These are phyloP conservation scores for Pseudogymnoascus sp. DNA, from an alignment of 2,329 filamentous ascomycete species.

Conservation along the genomic window DNA sequence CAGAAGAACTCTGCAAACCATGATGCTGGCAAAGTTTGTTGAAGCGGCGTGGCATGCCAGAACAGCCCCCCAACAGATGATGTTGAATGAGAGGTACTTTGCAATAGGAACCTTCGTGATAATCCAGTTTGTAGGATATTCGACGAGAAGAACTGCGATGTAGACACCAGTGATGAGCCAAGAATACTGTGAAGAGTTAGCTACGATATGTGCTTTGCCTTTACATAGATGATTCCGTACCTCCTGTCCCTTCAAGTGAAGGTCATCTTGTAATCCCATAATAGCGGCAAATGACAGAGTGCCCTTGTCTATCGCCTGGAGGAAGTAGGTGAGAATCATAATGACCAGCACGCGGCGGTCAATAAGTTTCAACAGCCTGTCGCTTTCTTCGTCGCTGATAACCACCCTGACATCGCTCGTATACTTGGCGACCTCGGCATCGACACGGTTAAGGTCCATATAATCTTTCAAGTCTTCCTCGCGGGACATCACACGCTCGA, in stretches of 20 bases:
- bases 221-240: conserved; percentile 11
- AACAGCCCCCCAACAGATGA: conserved; percentile 49
- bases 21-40: conserved; percentile 49
- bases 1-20: conserved; percentile 56
- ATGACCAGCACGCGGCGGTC: conserved; percentile 58
- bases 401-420: conserved; percentile 45
- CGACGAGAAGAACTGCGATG: conserved; percentile 38
- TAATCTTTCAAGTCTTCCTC: conserved; percentile 41
- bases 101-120: conserved; percentile 47
- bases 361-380: conserved; percentile 53
- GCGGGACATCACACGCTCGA: conserved; percentile 38
- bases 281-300: conserved; percentile 55
- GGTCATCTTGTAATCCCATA: conserved; percentile 46
- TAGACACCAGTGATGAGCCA: conserved; percentile 71
- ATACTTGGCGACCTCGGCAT: conserved; percentile 64
- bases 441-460: conserved; percentile 51
- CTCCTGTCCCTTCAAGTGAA: conserved; percentile 20
- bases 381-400: conserved; percentile 51
- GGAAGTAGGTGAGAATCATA: conserved; percentile 67
- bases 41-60: conserved; percentile 54
- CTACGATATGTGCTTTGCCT: conserved; percentile 13
- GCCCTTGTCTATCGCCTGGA: conserved; percentile 61
- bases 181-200: conserved; percentile 42
- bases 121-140: conserved; percentile 19
- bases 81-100: conserved; percentile 51